phyloP scores from a whole-genome alignment of 371 early-diverging fungal genomes.

The Batkoa obscura region DNA sequence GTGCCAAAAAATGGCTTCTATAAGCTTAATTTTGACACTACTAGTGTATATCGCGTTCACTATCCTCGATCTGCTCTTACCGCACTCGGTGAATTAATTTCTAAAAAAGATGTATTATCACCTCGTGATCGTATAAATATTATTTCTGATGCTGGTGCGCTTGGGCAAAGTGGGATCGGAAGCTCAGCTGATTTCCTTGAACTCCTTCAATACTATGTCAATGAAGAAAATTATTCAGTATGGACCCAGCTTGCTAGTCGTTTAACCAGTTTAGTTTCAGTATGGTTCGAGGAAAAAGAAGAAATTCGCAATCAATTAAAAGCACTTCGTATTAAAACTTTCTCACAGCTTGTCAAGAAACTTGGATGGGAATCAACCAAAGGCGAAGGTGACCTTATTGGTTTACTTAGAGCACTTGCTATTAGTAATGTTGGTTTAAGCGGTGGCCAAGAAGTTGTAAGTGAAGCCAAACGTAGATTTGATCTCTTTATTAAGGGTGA shows the following conservation, averaged over 20 bases:
- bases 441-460: slow-evolving; percentile 18
- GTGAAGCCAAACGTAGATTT: slow-evolving; percentile 39
- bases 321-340: background rate
- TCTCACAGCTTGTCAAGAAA: background rate
- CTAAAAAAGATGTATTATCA: slow-evolving; percentile 13
- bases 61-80: slow-evolving; percentile 26
- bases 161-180: slow-evolving; percentile 36
- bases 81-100: slow-evolving; percentile 21
- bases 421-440: slow-evolving; percentile 22
- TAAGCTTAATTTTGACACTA: slow-evolving; percentile 37
- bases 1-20: slow-evolving; percentile 17
- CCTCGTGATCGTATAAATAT: slow-evolving; percentile 38
- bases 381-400: slow-evolving; percentile 21
- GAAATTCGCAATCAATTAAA: background rate
- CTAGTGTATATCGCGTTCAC: slow-evolving; percentile 43
- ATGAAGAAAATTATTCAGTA: slow-evolving; percentile 42
- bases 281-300: slow-evolving; percentile 26
- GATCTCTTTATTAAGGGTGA: slow-evolving; percentile 26
- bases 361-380: slow-evolving; percentile 11
- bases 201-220: slow-evolving; percentile 31
- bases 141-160: slow-evolving; percentile 34
- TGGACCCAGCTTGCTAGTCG: slow-evolving; percentile 27
- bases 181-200: slow-evolving; percentile 30
- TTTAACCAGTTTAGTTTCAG: slow-evolving; percentile 16
- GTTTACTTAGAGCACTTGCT: slow-evolving; percentile 21